These are phyloP conservation scores for Fusarium sp. DNA, from an alignment of 2,329 filamentous ascomycete species.

Conservation along the genomic window DNA sequence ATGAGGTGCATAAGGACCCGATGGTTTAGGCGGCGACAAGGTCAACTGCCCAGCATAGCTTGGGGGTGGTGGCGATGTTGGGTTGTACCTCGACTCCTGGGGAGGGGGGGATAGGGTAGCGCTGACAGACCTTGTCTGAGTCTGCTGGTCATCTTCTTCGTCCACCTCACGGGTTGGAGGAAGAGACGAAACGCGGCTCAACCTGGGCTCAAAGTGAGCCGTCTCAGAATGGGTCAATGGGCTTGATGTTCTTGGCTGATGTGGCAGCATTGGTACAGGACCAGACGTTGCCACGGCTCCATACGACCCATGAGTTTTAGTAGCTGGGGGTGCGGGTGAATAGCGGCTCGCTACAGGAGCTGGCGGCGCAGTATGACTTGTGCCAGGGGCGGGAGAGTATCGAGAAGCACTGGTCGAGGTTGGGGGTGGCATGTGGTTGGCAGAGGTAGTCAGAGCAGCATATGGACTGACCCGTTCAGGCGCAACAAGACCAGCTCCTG, in stretches of 20 bases:
- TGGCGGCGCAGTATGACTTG: constrained; percentile 48
- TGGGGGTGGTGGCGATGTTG: constrained; percentile 59
- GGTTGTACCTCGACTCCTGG: constrained; percentile 54
- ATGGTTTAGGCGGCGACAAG: constrained; percentile 67
- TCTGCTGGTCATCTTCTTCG: constrained; percentile 61
- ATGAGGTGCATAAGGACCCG: constrained; percentile 62
- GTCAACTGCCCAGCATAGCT: constrained; percentile 54
- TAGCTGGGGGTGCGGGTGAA: constrained; percentile 57
- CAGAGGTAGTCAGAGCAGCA: constrained; percentile 56
- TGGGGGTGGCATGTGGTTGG: constrained; percentile 47
- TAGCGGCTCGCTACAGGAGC: constrained; percentile 63
- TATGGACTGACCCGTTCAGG: constrained; percentile 66
- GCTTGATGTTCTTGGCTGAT: constrained; percentile 73
- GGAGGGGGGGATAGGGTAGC: constrained; percentile 42
- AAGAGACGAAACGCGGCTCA: constrained; percentile 67
- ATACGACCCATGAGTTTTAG: constrained; percentile 58
- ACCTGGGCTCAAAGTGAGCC: constrained; percentile 65
- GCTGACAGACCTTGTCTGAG: constrained; percentile 43
- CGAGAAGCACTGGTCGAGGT: constrained; percentile 54
- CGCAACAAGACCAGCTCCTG: constrained; percentile 59
- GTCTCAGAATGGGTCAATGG: constrained; percentile 73
- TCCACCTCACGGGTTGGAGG: constrained; percentile 72
- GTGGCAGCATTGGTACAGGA: constrained; percentile 62
- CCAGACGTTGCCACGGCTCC: constrained; percentile 50
- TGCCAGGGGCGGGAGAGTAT: constrained; percentile 69